These are phyloP conservation scores for Pseudonitzschia multiseries DNA, from an alignment of 108 stramenopile species.

Conservation along the genomic window DNA sequence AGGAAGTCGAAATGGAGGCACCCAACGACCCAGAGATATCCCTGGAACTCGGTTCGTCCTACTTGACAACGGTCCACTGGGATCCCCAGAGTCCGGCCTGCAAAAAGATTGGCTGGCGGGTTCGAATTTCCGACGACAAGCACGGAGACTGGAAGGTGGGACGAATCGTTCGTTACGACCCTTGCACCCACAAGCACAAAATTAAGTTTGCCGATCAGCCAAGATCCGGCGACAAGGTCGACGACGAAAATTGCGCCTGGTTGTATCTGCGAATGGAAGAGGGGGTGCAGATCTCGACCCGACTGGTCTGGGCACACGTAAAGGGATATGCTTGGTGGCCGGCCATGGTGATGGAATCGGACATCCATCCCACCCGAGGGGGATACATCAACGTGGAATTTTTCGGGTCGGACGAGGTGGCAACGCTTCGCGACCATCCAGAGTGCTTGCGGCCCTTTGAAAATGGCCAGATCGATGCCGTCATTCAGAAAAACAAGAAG, in stretches of 20 bases:
- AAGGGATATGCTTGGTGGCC: slow-evolving; percentile 83
- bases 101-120: slow-evolving; percentile 47
- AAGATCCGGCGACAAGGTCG: slow-evolving; percentile 33
- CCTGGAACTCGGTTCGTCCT: slow-evolving; percentile 23
- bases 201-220: slow-evolving; percentile 31
- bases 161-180: slow-evolving; percentile 62
- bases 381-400: slow-evolving; percentile 61
- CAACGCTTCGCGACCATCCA: slow-evolving; percentile 45
- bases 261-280: slow-evolving; percentile 49
- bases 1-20: slow-evolving; percentile 34
- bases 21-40: slow-evolving; percentile 50
- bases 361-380: slow-evolving; percentile 38
- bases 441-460: slow-evolving; percentile 56
- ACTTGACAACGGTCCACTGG: slow-evolving; percentile 55
- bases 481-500: slow-evolving; percentile 68
- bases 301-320: slow-evolving; percentile 68
- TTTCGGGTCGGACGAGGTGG: slow-evolving; percentile 58
- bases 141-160: slow-evolving; percentile 52
- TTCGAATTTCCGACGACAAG: slow-evolving; percentile 44
- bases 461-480: slow-evolving; percentile 44
- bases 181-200: slow-evolving; percentile 68
- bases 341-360: slow-evolving; percentile 61
- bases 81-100: slow-evolving; percentile 50
- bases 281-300: slow-evolving; percentile 48
- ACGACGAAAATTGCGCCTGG: slow-evolving; percentile 40